Evolutionary conservation across 306 rosid species (phyloP).

Genomic region (Castanospermum australe): DNA sequence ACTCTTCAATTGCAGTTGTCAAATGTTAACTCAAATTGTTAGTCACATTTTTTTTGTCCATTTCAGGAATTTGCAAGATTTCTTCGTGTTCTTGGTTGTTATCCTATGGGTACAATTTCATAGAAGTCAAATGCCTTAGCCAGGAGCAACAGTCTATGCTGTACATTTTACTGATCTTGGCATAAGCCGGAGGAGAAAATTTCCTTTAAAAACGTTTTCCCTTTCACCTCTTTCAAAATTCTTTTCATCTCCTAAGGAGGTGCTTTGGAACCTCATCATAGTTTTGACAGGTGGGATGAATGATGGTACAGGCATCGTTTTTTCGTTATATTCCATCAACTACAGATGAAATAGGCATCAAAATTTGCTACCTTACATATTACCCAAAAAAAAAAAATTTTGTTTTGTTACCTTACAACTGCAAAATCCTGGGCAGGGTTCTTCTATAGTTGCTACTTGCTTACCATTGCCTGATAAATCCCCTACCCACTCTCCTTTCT

Average conservation of each 20-base stretch:
- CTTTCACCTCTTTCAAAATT: neutral
- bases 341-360: neutral
- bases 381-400: too few species aligned
- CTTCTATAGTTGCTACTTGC: neutral
- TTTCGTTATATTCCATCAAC: neutral
- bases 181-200: neutral
- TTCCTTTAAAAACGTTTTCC: neutral
- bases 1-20: neutral
- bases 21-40: neutral
- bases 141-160: conserved; percentile 4
- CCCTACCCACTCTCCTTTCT: neutral
- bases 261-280: neutral
- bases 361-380: neutral
- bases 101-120: conserved; percentile 37
- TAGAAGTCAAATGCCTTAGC: neutral
- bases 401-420: too few species aligned
- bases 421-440: neutral
- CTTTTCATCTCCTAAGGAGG: conserved; percentile 30
- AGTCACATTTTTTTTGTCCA: neutral
- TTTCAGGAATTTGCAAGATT: conserved; percentile 65
- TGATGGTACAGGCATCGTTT: neutral
- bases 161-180: conserved; percentile 23
- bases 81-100: conserved; percentile 71
- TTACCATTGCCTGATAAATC: neutral
- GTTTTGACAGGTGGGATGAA: neutral